Evolutionary conservation across 2,329 filamentous ascomycete species (phyloP).

Genomic region (Calonectria hawksworthii): DNA sequence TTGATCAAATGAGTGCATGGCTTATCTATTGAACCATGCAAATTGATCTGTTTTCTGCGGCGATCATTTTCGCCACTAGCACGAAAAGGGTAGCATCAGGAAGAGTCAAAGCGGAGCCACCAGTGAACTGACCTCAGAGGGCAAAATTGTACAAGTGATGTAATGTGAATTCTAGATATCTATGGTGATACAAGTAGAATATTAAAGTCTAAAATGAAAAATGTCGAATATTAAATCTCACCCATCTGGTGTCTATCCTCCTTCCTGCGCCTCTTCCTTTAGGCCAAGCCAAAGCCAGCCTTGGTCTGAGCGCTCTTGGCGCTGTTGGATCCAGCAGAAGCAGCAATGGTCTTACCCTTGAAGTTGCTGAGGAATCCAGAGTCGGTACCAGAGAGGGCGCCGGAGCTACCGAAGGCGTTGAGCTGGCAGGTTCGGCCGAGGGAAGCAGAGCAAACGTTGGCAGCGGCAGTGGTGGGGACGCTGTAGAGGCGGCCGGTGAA

Average conservation of each 20-base stretch:
- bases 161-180: background rate
- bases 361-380: slow-evolving; percentile 63
- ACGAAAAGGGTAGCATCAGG: background rate
- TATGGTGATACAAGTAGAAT: background rate
- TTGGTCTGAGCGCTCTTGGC: slow-evolving; percentile 52
- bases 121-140: background rate
- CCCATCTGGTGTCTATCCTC: background rate
- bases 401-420: slow-evolving; percentile 60
- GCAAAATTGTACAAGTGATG: background rate
- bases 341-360: slow-evolving; percentile 64
- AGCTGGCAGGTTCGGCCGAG: slow-evolving; percentile 64
- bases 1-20: background rate
- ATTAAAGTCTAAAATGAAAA: background rate
- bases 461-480: slow-evolving; percentile 46
- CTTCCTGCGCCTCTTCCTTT: background rate
- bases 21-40: background rate
- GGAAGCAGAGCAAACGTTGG: slow-evolving; percentile 55
- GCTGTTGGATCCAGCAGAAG: slow-evolving; percentile 51
- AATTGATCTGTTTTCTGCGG: background rate
- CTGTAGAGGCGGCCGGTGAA: slow-evolving; percentile 48
- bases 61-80: background rate
- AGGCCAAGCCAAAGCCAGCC: slow-evolving; percentile 57
- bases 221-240: background rate
- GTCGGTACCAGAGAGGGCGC: slow-evolving; percentile 54
- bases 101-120: background rate